Conservation (phyloP, 495 filamentous ascomycete genomes). For the Echria macrotheca region DNA sequence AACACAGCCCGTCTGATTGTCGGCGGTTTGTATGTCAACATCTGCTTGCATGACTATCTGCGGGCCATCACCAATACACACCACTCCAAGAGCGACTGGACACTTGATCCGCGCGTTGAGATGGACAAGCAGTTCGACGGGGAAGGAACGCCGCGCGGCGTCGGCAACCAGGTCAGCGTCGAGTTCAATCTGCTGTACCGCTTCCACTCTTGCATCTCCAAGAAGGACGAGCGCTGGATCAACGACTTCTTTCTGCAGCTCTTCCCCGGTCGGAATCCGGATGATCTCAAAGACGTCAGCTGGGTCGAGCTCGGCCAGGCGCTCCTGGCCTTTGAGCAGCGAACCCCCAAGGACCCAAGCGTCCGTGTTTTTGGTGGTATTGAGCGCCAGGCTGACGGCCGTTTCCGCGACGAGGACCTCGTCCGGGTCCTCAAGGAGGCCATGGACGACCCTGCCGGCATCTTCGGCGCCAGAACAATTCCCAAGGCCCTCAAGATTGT, state of each 20-base stretch:
- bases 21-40: slow-evolving; percentile 76
- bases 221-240: slow-evolving; percentile 63
- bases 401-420: slow-evolving; percentile 56
- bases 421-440: slow-evolving; percentile 55
- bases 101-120: slow-evolving; percentile 65
- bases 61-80: slow-evolving; percentile 77
- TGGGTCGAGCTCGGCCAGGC: slow-evolving; percentile 49
- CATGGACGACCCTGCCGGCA: slow-evolving; percentile 53
- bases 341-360: slow-evolving; percentile 49
- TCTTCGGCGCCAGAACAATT: slow-evolving; percentile 61
- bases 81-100: slow-evolving; percentile 67
- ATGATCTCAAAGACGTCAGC: slow-evolving; percentile 45
- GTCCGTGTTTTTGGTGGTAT: slow-evolving; percentile 56
- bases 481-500: slow-evolving; percentile 63
- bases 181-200: slow-evolving; percentile 73
- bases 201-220: slow-evolving; percentile 65
- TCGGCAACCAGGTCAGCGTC: slow-evolving; percentile 70
- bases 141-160: slow-evolving; percentile 54
- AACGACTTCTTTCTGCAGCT: slow-evolving; percentile 52
- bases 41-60: slow-evolving; percentile 73
- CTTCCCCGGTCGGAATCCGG: slow-evolving; percentile 51
- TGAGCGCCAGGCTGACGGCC: slow-evolving; percentile 50
- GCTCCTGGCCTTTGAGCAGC: slow-evolving; percentile 47
- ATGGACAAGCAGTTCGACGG: slow-evolving; percentile 46
- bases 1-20: slow-evolving; percentile 71